Evolutionary conservation across 2,329 filamentous ascomycete species (phyloP), one percentile per base, ranked within the genome.

Genomic region (Teratosphaeria epicoccoides): DNA sequence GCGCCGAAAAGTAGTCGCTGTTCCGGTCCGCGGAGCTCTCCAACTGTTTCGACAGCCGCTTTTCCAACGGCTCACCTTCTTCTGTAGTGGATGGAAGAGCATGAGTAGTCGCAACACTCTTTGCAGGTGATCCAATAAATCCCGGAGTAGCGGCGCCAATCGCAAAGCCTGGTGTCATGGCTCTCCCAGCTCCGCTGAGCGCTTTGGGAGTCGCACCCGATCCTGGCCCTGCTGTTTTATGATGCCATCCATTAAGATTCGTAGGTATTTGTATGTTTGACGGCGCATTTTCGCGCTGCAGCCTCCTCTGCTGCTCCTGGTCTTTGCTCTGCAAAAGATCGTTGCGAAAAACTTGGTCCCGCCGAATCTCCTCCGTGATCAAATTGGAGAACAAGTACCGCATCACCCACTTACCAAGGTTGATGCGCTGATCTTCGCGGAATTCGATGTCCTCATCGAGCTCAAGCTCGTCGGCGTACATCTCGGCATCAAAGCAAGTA

Each of bases 401-500:
- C 54, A 98, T 73, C 45, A 97, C 82, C 93, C 93, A 98, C 74
- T 95, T 95, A 7, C 93, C 93, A 45, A 97, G 81, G 63, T 95
- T 97, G 68, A 97, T 95, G 72, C 93, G 82, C 71, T 97, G 91
- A 61, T 98, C 93, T 61, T 97, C 91, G 52, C 85, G 78, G 64
- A 95, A 95, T 11, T 90, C 84, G 17, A 86, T 75, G n/a, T 80
- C 74, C 56, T 88, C 84, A 10, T 85, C 79, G 50, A 91, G 61
- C 40, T 83, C 76, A 29, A 94, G 73, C 69, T 97, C 90, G 66
- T 98, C 93, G 1, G 89, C 91, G 66, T 98, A 98, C 69, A 95
- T 86, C 65, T 98, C 93, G 14, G 90, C 93, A 69, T 98, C 93
- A 61, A 98, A 98, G 67, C 90, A 96, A 60, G 94, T 94, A 63